A percentile compares a stretch with the other conserved stretches of the same genome.
These are phyloP conservation scores for Dactylonectria estremocensis DNA, from an alignment of 2,329 filamentous ascomycete species.

Conservation along the genomic window DNA sequence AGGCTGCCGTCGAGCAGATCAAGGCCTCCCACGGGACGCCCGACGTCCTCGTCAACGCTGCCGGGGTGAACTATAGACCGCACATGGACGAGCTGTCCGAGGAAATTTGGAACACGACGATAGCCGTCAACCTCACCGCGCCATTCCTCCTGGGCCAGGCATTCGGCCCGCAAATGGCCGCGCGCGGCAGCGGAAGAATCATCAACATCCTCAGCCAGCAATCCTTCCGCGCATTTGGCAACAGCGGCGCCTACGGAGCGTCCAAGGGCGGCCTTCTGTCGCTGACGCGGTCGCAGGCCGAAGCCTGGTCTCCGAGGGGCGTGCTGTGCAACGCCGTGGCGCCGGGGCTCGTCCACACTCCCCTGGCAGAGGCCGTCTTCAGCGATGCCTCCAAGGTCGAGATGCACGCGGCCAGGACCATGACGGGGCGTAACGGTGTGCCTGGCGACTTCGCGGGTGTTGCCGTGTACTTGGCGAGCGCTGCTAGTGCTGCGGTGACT, in stretches of 20 bases:
- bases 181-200: conserved; percentile 51
- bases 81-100: conserved; percentile 49
- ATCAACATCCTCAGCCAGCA: conserved; percentile 55
- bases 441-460: conserved; percentile 52
- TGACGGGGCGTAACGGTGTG: conserved; percentile 51
- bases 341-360: conserved; percentile 51
- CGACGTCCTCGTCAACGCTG: conserved; percentile 54
- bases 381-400: conserved; percentile 38
- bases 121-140: conserved; percentile 53
- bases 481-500: conserved; percentile 51
- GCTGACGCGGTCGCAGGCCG: conserved; percentile 53
- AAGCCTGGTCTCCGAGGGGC: conserved; percentile 53
- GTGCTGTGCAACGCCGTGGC: conserved; percentile 54
- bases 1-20: conserved; percentile 40
- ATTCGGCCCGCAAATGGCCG: conserved; percentile 52
- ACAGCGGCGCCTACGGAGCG: conserved; percentile 53
- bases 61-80: conserved; percentile 50
- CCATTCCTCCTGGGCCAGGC: conserved; percentile 52
- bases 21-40: conserved; percentile 43
- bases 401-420: conserved; percentile 48
- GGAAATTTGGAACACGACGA: conserved; percentile 50
- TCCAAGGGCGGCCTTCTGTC: conserved; percentile 52
- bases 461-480: conserved; percentile 50
- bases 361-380: conserved; percentile 44
- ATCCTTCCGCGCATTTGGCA: conserved; percentile 50